These are phyloP conservation scores for Deinandra increscens DNA, from an alignment of 129 eudicot genomes.

Conservation along the genomic window DNA sequence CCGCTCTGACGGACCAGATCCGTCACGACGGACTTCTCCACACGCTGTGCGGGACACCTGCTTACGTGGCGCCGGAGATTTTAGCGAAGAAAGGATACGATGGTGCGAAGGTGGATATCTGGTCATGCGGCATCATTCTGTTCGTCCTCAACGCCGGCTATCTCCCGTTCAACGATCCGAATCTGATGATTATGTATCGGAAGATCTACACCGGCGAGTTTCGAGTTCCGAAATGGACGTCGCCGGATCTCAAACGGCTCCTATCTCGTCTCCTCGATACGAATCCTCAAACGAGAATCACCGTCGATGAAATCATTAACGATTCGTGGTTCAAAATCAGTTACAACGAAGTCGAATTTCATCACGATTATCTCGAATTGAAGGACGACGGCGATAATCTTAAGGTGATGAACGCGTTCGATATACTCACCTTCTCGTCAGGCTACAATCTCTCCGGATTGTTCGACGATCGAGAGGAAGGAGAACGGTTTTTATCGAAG, in stretches of 20 bases:
- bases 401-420: slow-evolving; percentile 35
- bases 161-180: slow-evolving; percentile 53
- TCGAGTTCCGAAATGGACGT: slow-evolving; percentile 37
- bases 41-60: slow-evolving; percentile 49
- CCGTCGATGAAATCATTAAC: slow-evolving; percentile 30
- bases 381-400: slow-evolving; percentile 16
- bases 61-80: slow-evolving; percentile 49
- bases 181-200: slow-evolving; percentile 41
- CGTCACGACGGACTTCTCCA: slow-evolving; percentile 40
- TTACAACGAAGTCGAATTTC: slow-evolving; percentile 24
- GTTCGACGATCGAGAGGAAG: slow-evolving; percentile 22
- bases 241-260: slow-evolving; percentile 30
- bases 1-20: slow-evolving; percentile 36
- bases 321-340: slow-evolving; percentile 42
- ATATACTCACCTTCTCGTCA: slow-evolving; percentile 30
- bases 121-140: slow-evolving; percentile 59
- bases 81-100: slow-evolving; percentile 39
- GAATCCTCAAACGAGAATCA: slow-evolving; percentile 33
- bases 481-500: slow-evolving; percentile 47
- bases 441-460: slow-evolving; percentile 27
- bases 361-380: slow-evolving; percentile 23
- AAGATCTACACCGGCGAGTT: slow-evolving; percentile 39
- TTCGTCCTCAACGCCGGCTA: slow-evolving; percentile 47
- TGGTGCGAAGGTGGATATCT: slow-evolving; percentile 52
- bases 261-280: slow-evolving; percentile 27